Conservation (phyloP, 768 basidiomycete genomes). For the Collybiopsis confluens region DNA sequence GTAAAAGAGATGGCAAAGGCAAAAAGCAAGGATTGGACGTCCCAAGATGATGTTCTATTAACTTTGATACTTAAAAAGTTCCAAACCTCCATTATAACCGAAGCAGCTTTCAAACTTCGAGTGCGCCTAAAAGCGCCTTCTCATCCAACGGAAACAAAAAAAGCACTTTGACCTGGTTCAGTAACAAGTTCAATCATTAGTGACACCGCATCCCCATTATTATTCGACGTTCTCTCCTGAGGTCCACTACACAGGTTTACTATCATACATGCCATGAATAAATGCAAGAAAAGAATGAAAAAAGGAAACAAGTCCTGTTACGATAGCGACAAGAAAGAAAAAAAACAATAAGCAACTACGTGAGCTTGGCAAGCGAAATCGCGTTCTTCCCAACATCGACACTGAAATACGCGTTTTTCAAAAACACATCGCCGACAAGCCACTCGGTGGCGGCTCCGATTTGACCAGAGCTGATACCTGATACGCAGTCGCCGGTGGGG, state of each 20-base stretch:
- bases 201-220: neutral
- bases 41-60: no score
- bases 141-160: no score
- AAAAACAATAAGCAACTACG: slow-evolving; percentile 13
- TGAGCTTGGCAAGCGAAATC: slow-evolving; percentile 36
- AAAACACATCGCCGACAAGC: slow-evolving; percentile 48
- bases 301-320: neutral
- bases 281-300: slow-evolving; percentile 3
- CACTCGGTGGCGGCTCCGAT: slow-evolving; percentile 60
- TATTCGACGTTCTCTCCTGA: slow-evolving; percentile 2
- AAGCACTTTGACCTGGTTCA: no score
- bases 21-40: no score
- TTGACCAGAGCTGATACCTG: slow-evolving; percentile 63
- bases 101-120: no score
- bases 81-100: no score
- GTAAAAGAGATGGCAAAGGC: no score
- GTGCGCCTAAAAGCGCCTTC: no score
- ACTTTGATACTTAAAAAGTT: no score
- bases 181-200: no score
- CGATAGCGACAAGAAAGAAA: no score
- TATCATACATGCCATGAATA: neutral
- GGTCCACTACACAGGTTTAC: no score
- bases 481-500: slow-evolving; percentile 62
- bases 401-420: slow-evolving; percentile 36
- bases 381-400: slow-evolving; percentile 28